phyloP scores from a whole-genome alignment of 148 eudicot genomes.

The Mesembryanthemum crystallinum region DNA sequence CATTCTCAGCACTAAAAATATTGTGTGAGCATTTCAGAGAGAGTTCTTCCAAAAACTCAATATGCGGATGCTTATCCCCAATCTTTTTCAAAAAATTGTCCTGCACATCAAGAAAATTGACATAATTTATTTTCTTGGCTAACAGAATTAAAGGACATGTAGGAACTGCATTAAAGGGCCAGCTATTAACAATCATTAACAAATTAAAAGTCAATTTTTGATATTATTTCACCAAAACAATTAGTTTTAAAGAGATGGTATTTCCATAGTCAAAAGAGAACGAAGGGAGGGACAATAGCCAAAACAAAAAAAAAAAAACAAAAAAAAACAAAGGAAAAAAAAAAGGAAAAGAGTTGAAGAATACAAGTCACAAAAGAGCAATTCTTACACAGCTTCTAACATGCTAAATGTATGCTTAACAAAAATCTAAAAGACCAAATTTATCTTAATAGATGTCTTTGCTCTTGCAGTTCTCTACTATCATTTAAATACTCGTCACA shows the following conservation, averaged over 20 bases:
- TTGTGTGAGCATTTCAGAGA: conserved; percentile 59
- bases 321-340: not conserved
- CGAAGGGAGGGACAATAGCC: not conserved
- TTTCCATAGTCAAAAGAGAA: not conserved
- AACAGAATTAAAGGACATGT: not conserved
- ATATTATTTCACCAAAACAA: not conserved
- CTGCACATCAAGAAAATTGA: conserved; percentile 40
- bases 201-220: conserved; percentile 7
- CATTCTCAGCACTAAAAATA: conserved; percentile 70
- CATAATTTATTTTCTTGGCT: not conserved
- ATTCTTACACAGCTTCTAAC: not conserved
- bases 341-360: not conserved
- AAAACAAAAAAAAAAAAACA: not conserved
- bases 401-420: not conserved
- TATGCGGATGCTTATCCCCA: conserved; percentile 51
- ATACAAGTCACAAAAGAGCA: not conserved
- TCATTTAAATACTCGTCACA: not conserved
- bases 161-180: not conserved
- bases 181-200: not conserved
- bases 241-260: not conserved
- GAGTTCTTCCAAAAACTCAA: conserved; percentile 62
- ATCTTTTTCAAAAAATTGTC: conserved; percentile 50
- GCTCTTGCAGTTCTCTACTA: not conserved
- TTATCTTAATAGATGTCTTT: not conserved
- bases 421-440: not conserved